A percentile compares a stretch with the other conserved stretches of the same genome.
Evolutionary conservation across 768 basidiomycete genomes (phyloP).

Genomic region (Mycena pura): DNA sequence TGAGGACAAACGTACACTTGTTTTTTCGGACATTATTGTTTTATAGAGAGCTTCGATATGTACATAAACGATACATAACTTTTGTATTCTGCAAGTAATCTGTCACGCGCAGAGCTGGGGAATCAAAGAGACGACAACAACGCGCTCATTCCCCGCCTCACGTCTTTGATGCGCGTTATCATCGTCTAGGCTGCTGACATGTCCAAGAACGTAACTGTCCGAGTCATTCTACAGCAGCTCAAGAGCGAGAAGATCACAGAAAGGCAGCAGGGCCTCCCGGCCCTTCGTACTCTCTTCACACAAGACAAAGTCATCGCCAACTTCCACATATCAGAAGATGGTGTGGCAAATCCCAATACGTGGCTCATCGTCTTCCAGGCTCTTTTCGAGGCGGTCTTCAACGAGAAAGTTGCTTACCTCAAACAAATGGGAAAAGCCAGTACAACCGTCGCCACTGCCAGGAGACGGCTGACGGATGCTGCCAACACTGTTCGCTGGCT

Average conservation of each 20-base stretch:
- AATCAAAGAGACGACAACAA: background rate
- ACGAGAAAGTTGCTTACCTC: slow-evolving; percentile 62
- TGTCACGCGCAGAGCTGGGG: too few relatives aligned
- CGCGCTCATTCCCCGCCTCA: background rate
- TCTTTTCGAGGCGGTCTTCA: slow-evolving; percentile 68
- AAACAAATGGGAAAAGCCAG: slow-evolving; percentile 49
- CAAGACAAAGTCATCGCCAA: slow-evolving; percentile 53
- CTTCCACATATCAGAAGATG: slow-evolving; percentile 46
- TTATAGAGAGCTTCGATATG: too few relatives aligned
- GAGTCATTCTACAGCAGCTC: slow-evolving; percentile 37
- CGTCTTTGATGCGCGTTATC: background rate
- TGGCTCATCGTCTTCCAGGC: slow-evolving; percentile 79
- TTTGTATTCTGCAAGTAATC: too few relatives aligned
- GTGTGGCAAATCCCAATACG: slow-evolving; percentile 39
- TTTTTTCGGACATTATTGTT: too few relatives aligned
- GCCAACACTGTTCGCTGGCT: slow-evolving; percentile 77
- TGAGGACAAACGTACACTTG: too few relatives aligned
- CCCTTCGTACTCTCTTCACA: slow-evolving; percentile 59
- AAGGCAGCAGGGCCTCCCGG: slow-evolving; percentile 65
- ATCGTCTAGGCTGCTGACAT: background rate
- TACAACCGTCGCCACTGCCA: slow-evolving; percentile 50
- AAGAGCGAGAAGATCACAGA: slow-evolving; percentile 72
- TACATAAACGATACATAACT: too few relatives aligned
- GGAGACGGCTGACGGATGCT: slow-evolving; percentile 68
- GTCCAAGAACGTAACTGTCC: slow-evolving; percentile 1